phyloP scores from a whole-genome alignment of 495 filamentous ascomycete genomes.

The Talaromyces adpressus region DNA sequence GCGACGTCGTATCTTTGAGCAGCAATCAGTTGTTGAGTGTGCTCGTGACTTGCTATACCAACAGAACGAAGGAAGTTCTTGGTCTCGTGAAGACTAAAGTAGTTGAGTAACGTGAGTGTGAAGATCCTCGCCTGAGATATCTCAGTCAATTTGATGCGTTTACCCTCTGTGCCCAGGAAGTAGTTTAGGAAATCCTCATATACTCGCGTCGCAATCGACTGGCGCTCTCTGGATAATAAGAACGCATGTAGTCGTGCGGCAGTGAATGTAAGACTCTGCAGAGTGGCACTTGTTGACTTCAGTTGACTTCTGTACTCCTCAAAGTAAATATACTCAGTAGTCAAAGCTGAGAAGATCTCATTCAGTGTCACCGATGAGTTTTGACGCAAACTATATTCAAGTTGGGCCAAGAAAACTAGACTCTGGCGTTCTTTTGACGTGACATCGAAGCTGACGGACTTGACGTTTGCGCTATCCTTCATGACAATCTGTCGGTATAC shows the following conservation, averaged over 20 bases:
- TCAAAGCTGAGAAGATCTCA: slow-evolving; percentile 28
- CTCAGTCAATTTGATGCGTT: slow-evolving; percentile 18
- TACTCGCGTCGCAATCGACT: slow-evolving; percentile 14
- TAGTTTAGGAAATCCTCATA: slow-evolving; percentile 19
- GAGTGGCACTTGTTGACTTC: slow-evolving; percentile 21
- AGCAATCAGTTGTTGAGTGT: slow-evolving; percentile 21
- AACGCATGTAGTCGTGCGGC: slow-evolving; percentile 26
- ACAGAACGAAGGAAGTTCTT: slow-evolving; percentile 30
- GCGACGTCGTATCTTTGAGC: slow-evolving; percentile 20
- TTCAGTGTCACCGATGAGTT: slow-evolving; percentile 22
- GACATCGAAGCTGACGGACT: slow-evolving; percentile 16
- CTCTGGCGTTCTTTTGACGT: slow-evolving; percentile 25
- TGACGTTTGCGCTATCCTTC: slow-evolving; percentile 15
- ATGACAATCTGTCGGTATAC: slow-evolving; percentile 28
- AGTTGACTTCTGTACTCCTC: slow-evolving; percentile 27
- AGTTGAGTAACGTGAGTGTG: slow-evolving; percentile 20
- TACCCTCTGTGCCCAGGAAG: slow-evolving; percentile 25
- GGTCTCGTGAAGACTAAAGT: slow-evolving; percentile 26
- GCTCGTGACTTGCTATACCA: slow-evolving; percentile 27
- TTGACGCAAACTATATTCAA: slow-evolving; percentile 26
- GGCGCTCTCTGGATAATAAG: slow-evolving; percentile 20
- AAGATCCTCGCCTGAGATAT: slow-evolving; percentile 25
- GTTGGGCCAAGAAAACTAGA: slow-evolving; percentile 30
- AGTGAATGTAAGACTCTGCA: slow-evolving; percentile 20
- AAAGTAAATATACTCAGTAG: slow-evolving; percentile 31